Conservation (phyloP, 176 grass and related monocot genomes). For the Miscanthus lutarioriparius region DNA sequence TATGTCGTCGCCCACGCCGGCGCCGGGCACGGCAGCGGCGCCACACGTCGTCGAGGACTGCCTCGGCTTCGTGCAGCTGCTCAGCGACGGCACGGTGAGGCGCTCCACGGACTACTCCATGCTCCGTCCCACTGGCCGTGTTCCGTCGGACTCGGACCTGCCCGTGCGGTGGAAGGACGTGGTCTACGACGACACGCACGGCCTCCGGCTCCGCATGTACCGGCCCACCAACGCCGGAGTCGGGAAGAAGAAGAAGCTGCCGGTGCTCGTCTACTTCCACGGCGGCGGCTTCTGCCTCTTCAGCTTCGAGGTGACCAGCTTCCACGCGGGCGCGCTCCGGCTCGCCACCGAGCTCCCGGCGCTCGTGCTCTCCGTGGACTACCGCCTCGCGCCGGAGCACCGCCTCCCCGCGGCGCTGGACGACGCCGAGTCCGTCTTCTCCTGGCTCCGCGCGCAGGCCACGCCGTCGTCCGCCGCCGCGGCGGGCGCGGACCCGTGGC, state of each 20-base stretch:
- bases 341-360: constrained; percentile 49
- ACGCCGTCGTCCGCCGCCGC: too few species aligned
- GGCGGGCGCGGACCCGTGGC: constrained; percentile 38
- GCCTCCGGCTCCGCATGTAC: constrained; percentile 51
- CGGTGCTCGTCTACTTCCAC: constrained; percentile 57
- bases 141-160: constrained; percentile 28
- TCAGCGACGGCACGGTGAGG: constrained; percentile 50
- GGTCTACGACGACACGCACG: constrained; percentile 15
- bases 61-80: constrained; percentile 47
- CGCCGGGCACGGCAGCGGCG: not conserved
- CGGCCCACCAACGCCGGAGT: not conserved
- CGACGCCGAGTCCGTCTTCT: not conserved
- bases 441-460: constrained; percentile 9
- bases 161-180: constrained; percentile 65
- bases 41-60: constrained; percentile 56
- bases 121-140: not conserved
- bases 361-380: constrained; percentile 62
- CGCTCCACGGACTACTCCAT: constrained; percentile 26
- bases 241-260: constrained; percentile 26
- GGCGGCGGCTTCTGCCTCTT: constrained; percentile 61
- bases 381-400: constrained; percentile 71
- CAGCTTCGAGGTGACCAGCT: constrained; percentile 22
- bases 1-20: not conserved
- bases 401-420: constrained; percentile 52
- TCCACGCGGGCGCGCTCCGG: constrained; percentile 42